Evolutionary conservation across 2,329 filamentous ascomycete species (phyloP).

Genomic region (Sphaerulina vaccinii): DNA sequence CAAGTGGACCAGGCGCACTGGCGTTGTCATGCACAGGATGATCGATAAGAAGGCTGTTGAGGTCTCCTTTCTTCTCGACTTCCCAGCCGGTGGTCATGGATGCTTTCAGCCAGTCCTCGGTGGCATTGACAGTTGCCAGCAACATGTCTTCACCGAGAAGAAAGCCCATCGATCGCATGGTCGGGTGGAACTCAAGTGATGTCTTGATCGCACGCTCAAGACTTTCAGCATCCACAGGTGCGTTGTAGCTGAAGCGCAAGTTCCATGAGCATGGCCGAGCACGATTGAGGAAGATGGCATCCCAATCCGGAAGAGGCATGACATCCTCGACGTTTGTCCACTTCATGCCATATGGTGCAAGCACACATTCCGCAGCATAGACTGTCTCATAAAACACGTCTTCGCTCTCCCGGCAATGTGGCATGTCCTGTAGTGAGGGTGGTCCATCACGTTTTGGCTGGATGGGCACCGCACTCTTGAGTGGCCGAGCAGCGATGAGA

Average conservation of each 20-base stretch:
- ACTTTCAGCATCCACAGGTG: constrained; percentile 21
- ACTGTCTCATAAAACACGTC: constrained; percentile 29
- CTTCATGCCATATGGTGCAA: constrained; percentile 29
- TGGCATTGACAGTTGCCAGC: constrained; percentile 31
- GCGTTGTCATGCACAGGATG: constrained; percentile 34
- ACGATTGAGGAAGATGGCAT: constrained; percentile 34
- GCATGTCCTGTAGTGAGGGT: constrained; percentile 33
- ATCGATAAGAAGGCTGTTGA: constrained; percentile 31
- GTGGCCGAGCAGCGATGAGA: constrained; percentile 32
- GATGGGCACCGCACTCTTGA: constrained; percentile 18
- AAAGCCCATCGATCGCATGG: constrained; percentile 33
- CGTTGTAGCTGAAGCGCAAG: constrained; percentile 35
- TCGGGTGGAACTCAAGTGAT: constrained; percentile 33
- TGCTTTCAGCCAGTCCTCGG: constrained; percentile 31
- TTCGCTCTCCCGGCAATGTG: constrained; percentile 30
- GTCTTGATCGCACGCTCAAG: constrained; percentile 32
- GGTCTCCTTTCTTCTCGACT: constrained; percentile 33
- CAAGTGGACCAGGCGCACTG: constrained; percentile 31
- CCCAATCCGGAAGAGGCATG: constrained; percentile 36
- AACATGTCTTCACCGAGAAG: constrained; percentile 31
- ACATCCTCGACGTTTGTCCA: constrained; percentile 40
- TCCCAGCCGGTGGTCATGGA: constrained; percentile 33
- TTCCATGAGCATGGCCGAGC: constrained; percentile 36
- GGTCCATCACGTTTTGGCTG: constrained; percentile 31
- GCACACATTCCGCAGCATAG: constrained; percentile 24